Evolutionary conservation across 2,329 filamentous ascomycete species (phyloP).

Genomic region (Simplicillium aogashimaense): DNA sequence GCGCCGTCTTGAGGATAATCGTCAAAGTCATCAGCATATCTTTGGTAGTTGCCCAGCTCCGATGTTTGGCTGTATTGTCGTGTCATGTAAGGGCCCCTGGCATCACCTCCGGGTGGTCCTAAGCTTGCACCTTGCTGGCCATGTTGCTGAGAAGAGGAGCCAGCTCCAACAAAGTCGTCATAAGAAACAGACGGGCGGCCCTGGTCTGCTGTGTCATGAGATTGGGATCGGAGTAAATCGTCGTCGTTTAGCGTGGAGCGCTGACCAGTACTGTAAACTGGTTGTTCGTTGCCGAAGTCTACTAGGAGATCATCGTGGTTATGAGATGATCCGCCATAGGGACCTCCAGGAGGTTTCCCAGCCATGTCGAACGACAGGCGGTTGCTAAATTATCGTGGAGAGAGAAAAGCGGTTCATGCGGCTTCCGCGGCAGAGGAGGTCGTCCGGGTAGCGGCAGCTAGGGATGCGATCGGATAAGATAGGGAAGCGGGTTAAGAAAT

Average conservation of each 20-base stretch:
- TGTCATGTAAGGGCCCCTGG: constrained; percentile 32
- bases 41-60: constrained; percentile 76
- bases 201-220: constrained; percentile 56
- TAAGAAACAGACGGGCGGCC: constrained; percentile 82
- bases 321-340: constrained; percentile 37
- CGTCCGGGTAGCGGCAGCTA: too few relatives aligned
- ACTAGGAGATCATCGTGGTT: constrained; percentile 55
- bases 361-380: constrained; percentile 45
- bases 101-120: constrained; percentile 6
- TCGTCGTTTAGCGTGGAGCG: constrained; percentile 74
- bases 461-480: too few relatives aligned
- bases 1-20: constrained; percentile 70
- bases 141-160: constrained; percentile 37
- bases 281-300: constrained; percentile 62
- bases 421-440: too few relatives aligned
- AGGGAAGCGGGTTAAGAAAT: too few relatives aligned
- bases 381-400: constrained; percentile 18
- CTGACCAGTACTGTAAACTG: constrained; percentile 66
- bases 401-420: constrained; percentile 13
- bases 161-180: constrained; percentile 81
- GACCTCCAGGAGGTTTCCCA: constrained; percentile 40
- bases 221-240: constrained; percentile 65
- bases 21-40: constrained; percentile 82
- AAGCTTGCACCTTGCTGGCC: constrained; percentile 16
- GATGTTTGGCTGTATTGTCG: constrained; percentile 64